Evolutionary conservation across 1,284 basidiomycete genomes (phyloP).

Genomic region (Cerrena zonata): DNA sequence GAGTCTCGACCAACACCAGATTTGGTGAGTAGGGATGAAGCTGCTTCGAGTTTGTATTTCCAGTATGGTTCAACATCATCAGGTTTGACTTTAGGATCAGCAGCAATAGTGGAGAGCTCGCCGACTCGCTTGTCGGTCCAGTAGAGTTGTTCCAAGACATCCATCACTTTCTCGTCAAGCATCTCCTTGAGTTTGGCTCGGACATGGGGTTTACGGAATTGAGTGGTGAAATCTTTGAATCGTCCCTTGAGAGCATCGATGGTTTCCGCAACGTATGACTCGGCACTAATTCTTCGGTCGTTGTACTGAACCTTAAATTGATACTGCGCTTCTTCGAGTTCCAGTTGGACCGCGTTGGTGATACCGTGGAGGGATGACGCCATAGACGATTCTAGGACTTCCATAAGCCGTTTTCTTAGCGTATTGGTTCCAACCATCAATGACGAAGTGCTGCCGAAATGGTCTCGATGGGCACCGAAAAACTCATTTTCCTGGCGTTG

Average conservation of each 20-base stretch:
- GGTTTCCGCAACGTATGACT: constrained; percentile 96
- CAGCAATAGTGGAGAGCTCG: constrained; percentile 72
- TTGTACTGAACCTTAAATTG: constrained; percentile 99
- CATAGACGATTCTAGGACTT: constrained; percentile 96
- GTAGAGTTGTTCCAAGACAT: constrained; percentile 93
- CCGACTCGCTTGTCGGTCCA: constrained; percentile 85
- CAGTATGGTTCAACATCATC: constrained; percentile 88
- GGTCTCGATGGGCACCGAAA: constrained; percentile 69
- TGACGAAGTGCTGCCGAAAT: constrained; percentile 64
- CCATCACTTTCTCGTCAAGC: constrained; percentile 95
- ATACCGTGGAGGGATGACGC: constrained; percentile 91
- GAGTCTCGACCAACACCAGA: constrained; percentile 93
- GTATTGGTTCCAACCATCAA: constrained; percentile 89
- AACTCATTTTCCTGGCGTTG: constrained; percentile 75
- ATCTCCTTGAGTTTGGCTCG: constrained; percentile 83
- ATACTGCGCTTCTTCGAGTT: constrained; percentile 93
- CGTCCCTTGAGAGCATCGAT: constrained; percentile 88
- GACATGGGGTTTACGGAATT: constrained; percentile 87
- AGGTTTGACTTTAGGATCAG: constrained; percentile 64
- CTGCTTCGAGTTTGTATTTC: constrained; percentile 93
- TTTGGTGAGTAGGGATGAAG: constrained; percentile 88
- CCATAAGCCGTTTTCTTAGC: constrained; percentile 85
- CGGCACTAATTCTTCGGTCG: constrained; percentile 88
- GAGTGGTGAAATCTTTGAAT: constrained; percentile 81
- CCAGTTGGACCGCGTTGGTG: constrained; percentile 92